Evolutionary conservation across 441 rosid species (phyloP), one percentile per base, ranked within the genome.

Genomic region (Adansonia rubrostipa): DNA sequence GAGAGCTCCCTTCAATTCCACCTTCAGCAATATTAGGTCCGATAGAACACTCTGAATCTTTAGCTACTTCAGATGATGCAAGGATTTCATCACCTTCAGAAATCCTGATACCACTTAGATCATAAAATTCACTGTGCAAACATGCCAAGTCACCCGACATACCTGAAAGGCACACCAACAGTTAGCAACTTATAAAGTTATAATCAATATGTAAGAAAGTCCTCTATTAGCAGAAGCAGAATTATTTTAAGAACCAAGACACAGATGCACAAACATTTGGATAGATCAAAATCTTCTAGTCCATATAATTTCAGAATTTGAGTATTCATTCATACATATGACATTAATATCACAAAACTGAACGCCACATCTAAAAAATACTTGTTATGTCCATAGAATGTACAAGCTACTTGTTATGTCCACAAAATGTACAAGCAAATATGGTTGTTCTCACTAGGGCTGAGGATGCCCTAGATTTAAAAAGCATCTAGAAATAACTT

Each of bases 81-180:
- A 78, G 78, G 75, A 45, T 79, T 70, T 84, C 86, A 73, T 75
- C 87, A 73, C 71, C 80, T 83, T 88, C 89, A 22, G 82, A 85
- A 80, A 92, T 73, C 78, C 48, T 81, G 73, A 91, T 87, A 81
- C 88, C 81, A 74, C 94, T 89, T 74, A 90, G 83, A 83, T 97
- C 98, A 87, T 89, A 86, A 62, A 86, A 74, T 87, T 87, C 92
- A 83, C 83, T 80, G 48, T 88, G 92, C 85, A 95, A 77, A 76
- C 82, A 84, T 54, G 79, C 83, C 83, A 95, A 82, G 74, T 91
- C 92, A 45, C 78, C 80, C 2, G 89, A 90, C 87, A 92, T 80
- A 80, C 99, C 99, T 97, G 92, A 82, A 86, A 85, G 66, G 79
- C 61, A 79, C 42, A 78, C 28, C 79, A 70, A 36, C 28, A 79